Evolutionary conservation across 2,329 filamentous ascomycete species (phyloP).

Genomic region (Sclerotinia minor): DNA sequence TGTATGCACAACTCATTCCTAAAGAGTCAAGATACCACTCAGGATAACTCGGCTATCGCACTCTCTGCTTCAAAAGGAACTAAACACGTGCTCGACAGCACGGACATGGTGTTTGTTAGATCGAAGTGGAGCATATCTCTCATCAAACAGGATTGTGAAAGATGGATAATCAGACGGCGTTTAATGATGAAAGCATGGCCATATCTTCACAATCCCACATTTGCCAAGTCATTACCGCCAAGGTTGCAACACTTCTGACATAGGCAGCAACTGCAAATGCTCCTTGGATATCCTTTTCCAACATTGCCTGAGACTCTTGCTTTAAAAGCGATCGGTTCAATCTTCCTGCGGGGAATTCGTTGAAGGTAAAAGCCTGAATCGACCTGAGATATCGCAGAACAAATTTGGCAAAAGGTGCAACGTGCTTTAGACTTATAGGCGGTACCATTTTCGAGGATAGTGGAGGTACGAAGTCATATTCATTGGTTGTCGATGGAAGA

Average conservation of each 20-base stretch:
- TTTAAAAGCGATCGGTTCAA: slow-evolving; percentile 9
- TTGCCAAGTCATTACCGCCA: slow-evolving; percentile 28
- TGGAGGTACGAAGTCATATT: slow-evolving; percentile 27
- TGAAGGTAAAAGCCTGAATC: slow-evolving; percentile 4
- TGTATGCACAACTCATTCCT: background rate
- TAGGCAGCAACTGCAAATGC: slow-evolving; percentile 28
- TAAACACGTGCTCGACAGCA: background rate
- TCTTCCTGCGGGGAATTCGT: slow-evolving; percentile 8
- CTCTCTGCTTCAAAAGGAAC: background rate
- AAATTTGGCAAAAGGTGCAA: background rate
- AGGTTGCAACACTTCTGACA: slow-evolving; percentile 27
- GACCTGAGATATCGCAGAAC: background rate
- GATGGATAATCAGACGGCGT: background rate
- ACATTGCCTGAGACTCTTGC: background rate
- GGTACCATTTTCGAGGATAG: slow-evolving; percentile 25
- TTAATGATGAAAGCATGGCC: background rate
- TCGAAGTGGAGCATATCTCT: background rate
- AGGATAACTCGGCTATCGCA: background rate
- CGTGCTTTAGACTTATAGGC: background rate
- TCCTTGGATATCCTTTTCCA: slow-evolving; percentile 26
- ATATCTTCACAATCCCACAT: slow-evolving; percentile 21
- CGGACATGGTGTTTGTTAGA: background rate
- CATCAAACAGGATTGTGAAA: background rate
- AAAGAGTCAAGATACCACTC: background rate
- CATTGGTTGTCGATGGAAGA: slow-evolving; percentile 21